These are phyloP conservation scores for Monosiga brevicollis DNA, from an alignment of 78 protist genomes.

Conservation along the genomic window DNA sequence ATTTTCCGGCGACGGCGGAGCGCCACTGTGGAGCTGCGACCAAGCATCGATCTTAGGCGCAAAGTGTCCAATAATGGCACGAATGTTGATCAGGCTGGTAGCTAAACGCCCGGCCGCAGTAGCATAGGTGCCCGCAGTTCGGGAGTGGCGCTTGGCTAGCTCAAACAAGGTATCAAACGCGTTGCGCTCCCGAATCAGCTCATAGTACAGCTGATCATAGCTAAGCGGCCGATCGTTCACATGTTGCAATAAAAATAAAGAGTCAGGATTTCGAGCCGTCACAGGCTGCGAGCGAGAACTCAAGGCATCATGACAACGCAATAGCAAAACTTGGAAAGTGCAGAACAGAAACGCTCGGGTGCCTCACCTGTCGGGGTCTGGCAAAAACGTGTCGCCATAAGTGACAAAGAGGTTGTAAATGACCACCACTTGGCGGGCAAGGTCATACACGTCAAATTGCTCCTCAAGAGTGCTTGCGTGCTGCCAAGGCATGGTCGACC, in stretches of 20 bases:
- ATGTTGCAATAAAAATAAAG: no score
- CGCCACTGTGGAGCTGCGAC: not conserved
- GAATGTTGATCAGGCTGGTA: not conserved
- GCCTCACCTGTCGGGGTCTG: not conserved
- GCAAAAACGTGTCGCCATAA: conserved; percentile 4
- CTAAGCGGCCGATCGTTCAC: no score
- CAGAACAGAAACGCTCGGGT: no score
- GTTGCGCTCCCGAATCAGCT: not conserved
- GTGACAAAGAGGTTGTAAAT: conserved; percentile 6
- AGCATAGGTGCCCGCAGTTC: not conserved
- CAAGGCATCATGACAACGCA: no score
- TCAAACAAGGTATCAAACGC: not conserved
- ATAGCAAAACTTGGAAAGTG: no score
- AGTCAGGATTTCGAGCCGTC: no score
- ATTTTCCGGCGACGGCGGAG: not conserved
- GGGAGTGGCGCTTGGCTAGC: not conserved
- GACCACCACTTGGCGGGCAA: not conserved
- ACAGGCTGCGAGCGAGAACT: no score
- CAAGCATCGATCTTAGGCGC: conserved; percentile 9
- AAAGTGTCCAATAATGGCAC: not conserved
- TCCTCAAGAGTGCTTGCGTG: not conserved
- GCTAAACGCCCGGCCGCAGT: not conserved
- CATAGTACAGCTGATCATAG: conserved; percentile 8
- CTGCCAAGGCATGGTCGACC: not conserved
- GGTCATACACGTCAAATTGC: not conserved